Percentiles rank a stretch among this genome's conserved stretches.
Evolutionary conservation across 2,329 filamentous ascomycete species (phyloP).

Genomic region (Hortaea sp.): DNA sequence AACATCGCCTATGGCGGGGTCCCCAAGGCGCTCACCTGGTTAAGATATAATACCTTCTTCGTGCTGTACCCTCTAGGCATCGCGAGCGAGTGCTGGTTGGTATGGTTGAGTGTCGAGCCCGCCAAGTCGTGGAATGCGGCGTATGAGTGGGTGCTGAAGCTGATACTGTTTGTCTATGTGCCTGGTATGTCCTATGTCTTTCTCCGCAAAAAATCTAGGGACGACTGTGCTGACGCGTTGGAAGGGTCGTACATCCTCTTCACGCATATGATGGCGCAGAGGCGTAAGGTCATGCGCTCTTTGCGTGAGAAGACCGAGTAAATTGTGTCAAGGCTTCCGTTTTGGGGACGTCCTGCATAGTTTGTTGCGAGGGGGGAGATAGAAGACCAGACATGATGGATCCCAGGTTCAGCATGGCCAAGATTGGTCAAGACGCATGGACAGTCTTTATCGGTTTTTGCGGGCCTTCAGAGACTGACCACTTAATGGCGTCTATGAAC

Average conservation of each 20-base stretch:
- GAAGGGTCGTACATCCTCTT: conserved; percentile 72
- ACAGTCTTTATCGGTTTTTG: too few species aligned
- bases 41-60: conserved; percentile 85
- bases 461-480: too few species aligned
- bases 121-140: conserved; percentile 41
- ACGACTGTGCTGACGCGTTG: too few species aligned
- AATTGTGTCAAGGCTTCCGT: neutral
- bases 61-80: conserved; percentile 90
- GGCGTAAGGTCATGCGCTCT: conserved; percentile 61
- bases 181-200: conserved; percentile 50
- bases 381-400: too few species aligned
- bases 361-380: too few species aligned
- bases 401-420: too few species aligned
- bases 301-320: neutral
- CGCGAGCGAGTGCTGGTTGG: conserved; percentile 71
- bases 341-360: too few species aligned
- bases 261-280: conserved; percentile 89
- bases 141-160: conserved; percentile 52
- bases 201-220: too few species aligned
- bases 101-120: conserved; percentile 57
- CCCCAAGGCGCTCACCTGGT: conserved; percentile 61
- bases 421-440: too few species aligned
- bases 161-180: conserved; percentile 63
- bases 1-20: conserved; percentile 48
- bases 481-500: too few species aligned